A percentile compares a stretch with the other conserved stretches of the same genome.
Conservation (phyloP, 257 asterid species). For the Primulina tabacum region DNA sequence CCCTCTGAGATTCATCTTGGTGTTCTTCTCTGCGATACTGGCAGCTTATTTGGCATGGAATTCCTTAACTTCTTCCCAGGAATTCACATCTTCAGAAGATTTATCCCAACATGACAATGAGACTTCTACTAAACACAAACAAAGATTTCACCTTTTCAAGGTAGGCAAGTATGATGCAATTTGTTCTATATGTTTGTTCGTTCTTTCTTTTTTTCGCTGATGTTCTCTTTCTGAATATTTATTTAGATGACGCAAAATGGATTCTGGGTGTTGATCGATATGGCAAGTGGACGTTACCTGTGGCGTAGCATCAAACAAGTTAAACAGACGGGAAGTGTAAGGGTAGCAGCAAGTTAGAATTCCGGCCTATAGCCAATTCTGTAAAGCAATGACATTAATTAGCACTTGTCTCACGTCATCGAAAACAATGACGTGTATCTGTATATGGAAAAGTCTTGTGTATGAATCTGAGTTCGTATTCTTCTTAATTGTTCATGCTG, state of each 20-base stretch:
- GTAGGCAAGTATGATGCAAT: neutral
- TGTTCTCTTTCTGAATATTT: neutral
- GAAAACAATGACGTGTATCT: too few species aligned
- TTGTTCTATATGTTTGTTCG: too few species aligned
- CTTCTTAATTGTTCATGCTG: neutral
- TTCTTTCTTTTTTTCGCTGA: neutral
- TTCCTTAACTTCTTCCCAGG: neutral
- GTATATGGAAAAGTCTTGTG: neutral
- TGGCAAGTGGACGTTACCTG: conserved; percentile 50
- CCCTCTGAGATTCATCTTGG: conserved; percentile 52
- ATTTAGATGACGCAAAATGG: conserved; percentile 36
- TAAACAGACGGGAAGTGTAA: conserved; percentile 13
- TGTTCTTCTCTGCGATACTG: conserved; percentile 50
- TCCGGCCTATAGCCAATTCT: too few species aligned
- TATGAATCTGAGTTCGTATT: too few species aligned
- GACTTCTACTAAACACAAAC: conserved; percentile 10
- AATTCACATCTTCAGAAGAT: conserved; percentile 17
- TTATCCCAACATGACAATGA: neutral
- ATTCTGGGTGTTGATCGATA: conserved; percentile 46
- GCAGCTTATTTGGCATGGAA: conserved; percentile 58
- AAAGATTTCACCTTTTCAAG: conserved; percentile 17
- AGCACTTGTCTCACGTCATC: too few species aligned
- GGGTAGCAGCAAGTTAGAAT: too few species aligned
- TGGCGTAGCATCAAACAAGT: conserved; percentile 39
- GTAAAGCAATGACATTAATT: too few species aligned